Conservation (phyloP, 1,139 yeast species). For the Pichia sp. region DNA sequence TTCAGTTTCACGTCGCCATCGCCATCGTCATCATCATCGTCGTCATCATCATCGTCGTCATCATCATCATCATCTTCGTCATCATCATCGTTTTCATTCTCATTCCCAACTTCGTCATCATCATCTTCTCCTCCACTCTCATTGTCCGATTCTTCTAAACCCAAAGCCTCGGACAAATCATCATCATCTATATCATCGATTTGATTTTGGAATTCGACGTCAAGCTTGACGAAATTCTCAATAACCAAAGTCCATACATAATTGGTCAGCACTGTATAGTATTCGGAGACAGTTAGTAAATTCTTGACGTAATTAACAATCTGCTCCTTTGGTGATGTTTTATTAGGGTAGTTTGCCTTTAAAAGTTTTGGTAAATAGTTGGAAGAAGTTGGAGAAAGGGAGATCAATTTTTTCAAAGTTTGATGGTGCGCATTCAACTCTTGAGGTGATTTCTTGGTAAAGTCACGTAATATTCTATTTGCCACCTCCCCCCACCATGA, state of each 20-base stretch:
- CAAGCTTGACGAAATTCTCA: slow-evolving; percentile 77
- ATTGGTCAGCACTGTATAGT: slow-evolving; percentile 68
- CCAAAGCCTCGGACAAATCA: slow-evolving; percentile 47
- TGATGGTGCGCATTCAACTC: slow-evolving; percentile 50
- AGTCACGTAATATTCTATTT: slow-evolving; percentile 54
- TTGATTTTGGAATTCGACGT: slow-evolving; percentile 90
- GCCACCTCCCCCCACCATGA: slow-evolving; percentile 87
- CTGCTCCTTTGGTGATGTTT: slow-evolving; percentile 49
- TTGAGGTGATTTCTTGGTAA: slow-evolving; percentile 24
- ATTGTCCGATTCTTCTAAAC: slow-evolving; percentile 42
- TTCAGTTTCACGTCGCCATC: slow-evolving; percentile 23
- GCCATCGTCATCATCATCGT: slow-evolving; percentile 29
- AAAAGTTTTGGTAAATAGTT: slow-evolving; percentile 55
- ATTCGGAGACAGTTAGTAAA: slow-evolving; percentile 49
- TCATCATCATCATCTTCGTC: slow-evolving; percentile 29
- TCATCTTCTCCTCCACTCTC: slow-evolving; percentile 24
- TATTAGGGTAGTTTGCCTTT: slow-evolving; percentile 67
- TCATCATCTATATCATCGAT: slow-evolving; percentile 81
- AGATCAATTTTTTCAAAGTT: slow-evolving; percentile 54
- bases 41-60: slow-evolving; percentile 30
- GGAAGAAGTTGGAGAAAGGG: slow-evolving; percentile 75
- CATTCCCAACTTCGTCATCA: slow-evolving; percentile 27
- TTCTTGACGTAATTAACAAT: slow-evolving; percentile 62
- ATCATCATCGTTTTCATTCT: slow-evolving; percentile 24
- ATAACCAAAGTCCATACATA: slow-evolving; percentile 75